Evolutionary conservation across 768 basidiomycete genomes (phyloP).

Genomic region (Psilocybe azurescens): DNA sequence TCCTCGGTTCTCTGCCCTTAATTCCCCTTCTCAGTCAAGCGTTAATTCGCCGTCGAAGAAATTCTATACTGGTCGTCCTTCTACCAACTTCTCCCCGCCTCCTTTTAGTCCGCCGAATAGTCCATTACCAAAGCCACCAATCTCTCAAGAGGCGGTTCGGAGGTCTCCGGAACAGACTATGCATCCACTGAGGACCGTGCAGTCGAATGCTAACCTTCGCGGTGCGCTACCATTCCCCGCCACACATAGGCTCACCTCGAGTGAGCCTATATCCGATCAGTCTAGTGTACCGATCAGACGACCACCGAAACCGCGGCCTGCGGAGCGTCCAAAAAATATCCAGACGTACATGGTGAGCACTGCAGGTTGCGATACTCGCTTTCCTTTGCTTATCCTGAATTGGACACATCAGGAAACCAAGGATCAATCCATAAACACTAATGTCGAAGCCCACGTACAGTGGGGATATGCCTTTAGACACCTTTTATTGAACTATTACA

Average conservation of each 20-base stretch:
- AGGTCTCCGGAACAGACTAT: constrained; percentile 13
- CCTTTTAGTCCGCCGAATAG: constrained; percentile 40
- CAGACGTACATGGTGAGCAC: constrained; percentile 20
- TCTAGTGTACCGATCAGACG: constrained; percentile 25
- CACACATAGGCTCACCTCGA: constrained; percentile 32
- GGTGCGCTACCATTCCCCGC: constrained; percentile 23
- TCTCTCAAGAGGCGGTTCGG: constrained; percentile 6
- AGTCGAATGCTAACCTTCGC: constrained; percentile 25
- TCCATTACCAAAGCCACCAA: constrained; percentile 40
- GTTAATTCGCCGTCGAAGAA: constrained; percentile 27
- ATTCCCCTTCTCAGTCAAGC: constrained; percentile 26
- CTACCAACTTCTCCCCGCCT: constrained; percentile 33
- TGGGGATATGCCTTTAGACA: constrained; percentile 50
- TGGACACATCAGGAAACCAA: constrained; percentile 17
- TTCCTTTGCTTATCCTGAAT: constrained; percentile 13
- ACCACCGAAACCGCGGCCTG: constrained; percentile 23
- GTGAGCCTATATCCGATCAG: constrained; percentile 31
- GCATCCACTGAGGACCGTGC: constrained; percentile 22
- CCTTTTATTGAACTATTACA: constrained; percentile 3
- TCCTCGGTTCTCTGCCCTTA: constrained; percentile 25
- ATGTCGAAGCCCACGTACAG: constrained; percentile 34
- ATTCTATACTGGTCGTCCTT: constrained; percentile 25
- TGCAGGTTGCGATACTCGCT: constrained; percentile 4
- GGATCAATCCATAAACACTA: constrained; percentile 14
- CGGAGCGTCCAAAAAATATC: constrained; percentile 16